phyloP scores from a whole-genome alignment of 352 stramenopile species.

The Pythium coloratum region DNA sequence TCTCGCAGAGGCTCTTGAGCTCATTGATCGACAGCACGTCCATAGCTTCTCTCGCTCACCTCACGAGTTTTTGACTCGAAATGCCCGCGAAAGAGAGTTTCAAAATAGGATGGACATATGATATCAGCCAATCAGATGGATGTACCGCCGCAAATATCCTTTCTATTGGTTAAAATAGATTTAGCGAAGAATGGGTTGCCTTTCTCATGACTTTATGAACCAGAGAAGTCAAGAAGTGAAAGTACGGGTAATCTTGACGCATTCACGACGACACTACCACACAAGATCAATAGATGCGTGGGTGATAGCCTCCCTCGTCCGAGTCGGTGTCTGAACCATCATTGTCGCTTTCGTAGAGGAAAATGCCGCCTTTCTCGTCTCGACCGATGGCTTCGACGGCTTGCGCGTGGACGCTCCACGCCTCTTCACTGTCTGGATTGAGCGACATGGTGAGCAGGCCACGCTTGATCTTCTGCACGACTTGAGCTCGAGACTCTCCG shows the following conservation, averaged over 20 bases:
- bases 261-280: too few species aligned
- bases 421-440: slow-evolving; percentile 4
- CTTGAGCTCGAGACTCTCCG: neutral
- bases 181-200: neutral
- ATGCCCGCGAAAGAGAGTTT: slow-evolving; percentile 1
- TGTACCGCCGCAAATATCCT: neutral
- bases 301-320: neutral
- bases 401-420: slow-evolving; percentile 8
- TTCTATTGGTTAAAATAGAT: neutral
- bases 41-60: slow-evolving; percentile 4
- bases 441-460: slow-evolving; percentile 4
- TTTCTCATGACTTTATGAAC: neutral
- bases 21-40: slow-evolving; percentile 21
- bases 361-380: neutral
- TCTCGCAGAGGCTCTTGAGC: slow-evolving; percentile 18
- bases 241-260: too few species aligned
- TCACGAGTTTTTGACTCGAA: neutral
- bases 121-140: neutral
- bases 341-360: neutral
- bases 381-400: neutral
- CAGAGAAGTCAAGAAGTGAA: too few species aligned
- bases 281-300: neutral
- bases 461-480: neutral
- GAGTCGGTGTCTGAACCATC: neutral
- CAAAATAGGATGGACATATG: neutral